Base-by-base conservation (phyloP, 495 filamentous ascomycete species). In the Lasiosphaeria ovina region DNA sequence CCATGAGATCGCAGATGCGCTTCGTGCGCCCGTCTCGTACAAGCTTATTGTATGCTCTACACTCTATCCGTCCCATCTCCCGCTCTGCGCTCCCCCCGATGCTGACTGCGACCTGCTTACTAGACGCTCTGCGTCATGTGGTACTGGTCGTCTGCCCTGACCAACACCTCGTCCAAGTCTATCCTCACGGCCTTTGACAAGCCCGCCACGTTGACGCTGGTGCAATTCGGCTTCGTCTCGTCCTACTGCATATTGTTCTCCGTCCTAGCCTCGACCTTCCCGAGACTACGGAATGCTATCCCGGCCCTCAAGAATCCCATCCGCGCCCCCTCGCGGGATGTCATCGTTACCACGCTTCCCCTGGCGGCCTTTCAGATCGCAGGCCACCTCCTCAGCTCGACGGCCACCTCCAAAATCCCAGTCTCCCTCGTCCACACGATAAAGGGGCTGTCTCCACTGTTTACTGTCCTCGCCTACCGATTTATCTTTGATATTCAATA, bases 351-450 rank as follows among this genome's bases (percentile, higher is more conserved):
- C 0, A 96, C 95, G 3, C 79, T 97, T 17, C 94, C 94, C 54
- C 79, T 99, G 31, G 92, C 95, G 2, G 80, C 87, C 50, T 99
- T 99, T 72, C 93, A 97, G 72, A 87, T 99, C 53, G 88, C 88
- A 4, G 94, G 95, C 14, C 95, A 98, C 74, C 91, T 99, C 48
- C 79, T 97, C 9, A 93, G 87, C 67, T 95, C 92, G 7, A 96
- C 91, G 67, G 93, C 94, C 12, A 99, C 92, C 53, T 86, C 90
- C 48, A 89, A 92, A 62, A 98, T 98, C 45, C 92, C 95, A 5
- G 94, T 99, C 8, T 97, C 93, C 24, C 81, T 99, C 45, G 94
- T 99, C 16, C 94, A 99, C 75, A 98, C 95, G 2, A 97, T 99
- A 72, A 99, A 99, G 77, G 95, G 94, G n/a, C 87, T 99, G 49